Conservation (phyloP, 2,329 filamentous ascomycete genomes). For the Fusarium siculi region DNA sequence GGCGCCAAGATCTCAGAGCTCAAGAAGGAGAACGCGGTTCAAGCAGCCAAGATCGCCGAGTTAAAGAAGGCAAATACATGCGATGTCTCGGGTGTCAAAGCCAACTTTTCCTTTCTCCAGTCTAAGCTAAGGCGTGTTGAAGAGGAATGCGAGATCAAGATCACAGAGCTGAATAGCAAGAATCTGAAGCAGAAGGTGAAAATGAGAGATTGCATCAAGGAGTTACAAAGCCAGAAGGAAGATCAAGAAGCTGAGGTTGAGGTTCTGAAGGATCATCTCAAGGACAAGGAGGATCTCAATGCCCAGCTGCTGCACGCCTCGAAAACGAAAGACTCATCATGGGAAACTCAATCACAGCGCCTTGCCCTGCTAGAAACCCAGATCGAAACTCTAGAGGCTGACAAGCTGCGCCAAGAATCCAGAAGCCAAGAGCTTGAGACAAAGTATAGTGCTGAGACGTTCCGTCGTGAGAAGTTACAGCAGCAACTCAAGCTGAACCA, state of each 20-base stretch:
- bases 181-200: too few species aligned
- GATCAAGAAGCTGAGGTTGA: not conserved
- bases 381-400: not conserved
- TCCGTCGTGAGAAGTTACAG: accelerated
- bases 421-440: not conserved
- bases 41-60: not conserved
- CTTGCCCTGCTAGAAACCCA: not conserved
- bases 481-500: not conserved
- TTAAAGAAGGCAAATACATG: not conserved
- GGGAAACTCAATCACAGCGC: not conserved
- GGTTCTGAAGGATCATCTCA: accelerated
- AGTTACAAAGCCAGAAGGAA: not conserved
- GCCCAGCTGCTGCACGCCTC: accelerated
- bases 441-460: not conserved
- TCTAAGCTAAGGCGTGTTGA: accelerated
- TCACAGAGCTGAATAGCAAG: accelerated
- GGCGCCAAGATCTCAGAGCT: accelerated
- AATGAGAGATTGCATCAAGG: not conserved
- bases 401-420: accelerated
- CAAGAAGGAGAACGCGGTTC: accelerated
- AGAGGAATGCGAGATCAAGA: not conserved
- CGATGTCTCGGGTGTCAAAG: not conserved
- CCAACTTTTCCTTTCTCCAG: not conserved
- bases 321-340: accelerated
- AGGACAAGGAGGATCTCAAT: not conserved